Percentiles rank a stretch among this genome's conserved stretches.
phyloP scores from a whole-genome alignment of 2,329 filamentous ascomycete genomes.

The Truncatella angustata region DNA sequence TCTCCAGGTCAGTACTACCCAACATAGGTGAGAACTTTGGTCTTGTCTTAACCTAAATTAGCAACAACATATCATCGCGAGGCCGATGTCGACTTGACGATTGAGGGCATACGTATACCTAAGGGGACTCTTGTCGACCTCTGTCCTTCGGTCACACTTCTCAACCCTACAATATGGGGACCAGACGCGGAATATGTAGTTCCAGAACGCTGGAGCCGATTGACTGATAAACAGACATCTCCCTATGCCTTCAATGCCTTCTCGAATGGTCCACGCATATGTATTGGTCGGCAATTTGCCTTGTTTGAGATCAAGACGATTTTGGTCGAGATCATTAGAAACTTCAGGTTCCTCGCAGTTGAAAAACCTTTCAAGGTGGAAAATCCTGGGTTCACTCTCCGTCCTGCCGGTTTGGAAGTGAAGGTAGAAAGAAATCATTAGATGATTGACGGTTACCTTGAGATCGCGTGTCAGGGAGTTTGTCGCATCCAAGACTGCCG shows the following conservation, averaged over 20 bases:
- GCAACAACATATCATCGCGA: constrained; percentile 8
- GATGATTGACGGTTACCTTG: no score
- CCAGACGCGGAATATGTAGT: constrained; percentile 20
- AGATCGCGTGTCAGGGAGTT: no score
- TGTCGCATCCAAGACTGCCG: no score
- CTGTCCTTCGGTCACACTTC: constrained; percentile 16
- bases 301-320: constrained; percentile 25
- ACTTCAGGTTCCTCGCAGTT: constrained; percentile 4
- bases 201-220: constrained; percentile 21
- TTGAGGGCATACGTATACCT: constrained; percentile 21
- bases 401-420: background rate
- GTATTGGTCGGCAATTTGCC: constrained; percentile 24
- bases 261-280: constrained; percentile 24
- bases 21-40: background rate
- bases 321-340: constrained; percentile 19
- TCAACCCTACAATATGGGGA: constrained; percentile 23
- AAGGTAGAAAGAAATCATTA: background rate
- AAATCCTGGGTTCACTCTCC: background rate
- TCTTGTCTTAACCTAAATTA: background rate
- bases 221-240: constrained; percentile 11
- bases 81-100: constrained; percentile 16
- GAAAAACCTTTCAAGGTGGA: background rate
- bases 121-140: constrained; percentile 22
- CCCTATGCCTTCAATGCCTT: constrained; percentile 16
- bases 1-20: background rate